Percentiles rank a stretch among this genome's conserved stretches.
Conservation (phyloP, 2,329 filamentous ascomycete genomes). For the Ceratocystis albifundus region DNA sequence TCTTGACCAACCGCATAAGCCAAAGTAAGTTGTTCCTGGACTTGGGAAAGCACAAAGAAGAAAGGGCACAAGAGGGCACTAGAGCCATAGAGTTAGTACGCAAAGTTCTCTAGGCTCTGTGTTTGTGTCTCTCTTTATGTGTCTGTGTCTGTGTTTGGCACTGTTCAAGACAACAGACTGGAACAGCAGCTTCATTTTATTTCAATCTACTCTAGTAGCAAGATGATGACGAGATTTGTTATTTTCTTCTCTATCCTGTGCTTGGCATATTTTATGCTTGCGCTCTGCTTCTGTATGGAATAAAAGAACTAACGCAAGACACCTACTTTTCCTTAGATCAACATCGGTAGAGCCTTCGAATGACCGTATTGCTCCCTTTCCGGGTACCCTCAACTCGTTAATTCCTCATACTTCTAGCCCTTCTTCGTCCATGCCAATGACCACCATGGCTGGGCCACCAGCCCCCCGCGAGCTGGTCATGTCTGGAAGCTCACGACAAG, state of each 20-base stretch:
- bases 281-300: too few species aligned
- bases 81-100: neutral
- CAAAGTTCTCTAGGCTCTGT: neutral
- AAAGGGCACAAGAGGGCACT: neutral
- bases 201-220: too few species aligned
- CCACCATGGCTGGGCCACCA: conserved; percentile 17
- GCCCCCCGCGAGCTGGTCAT: conserved; percentile 33
- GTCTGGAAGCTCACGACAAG: conserved; percentile 47
- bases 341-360: conserved; percentile 15
- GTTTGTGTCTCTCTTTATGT: too few species aligned
- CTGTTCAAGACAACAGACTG: too few species aligned
- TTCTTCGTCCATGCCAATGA: conserved; percentile 27
- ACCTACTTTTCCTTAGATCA: neutral
- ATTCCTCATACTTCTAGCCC: conserved; percentile 38
- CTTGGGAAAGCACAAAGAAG: neutral
- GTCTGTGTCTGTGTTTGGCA: too few species aligned
- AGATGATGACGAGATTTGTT: too few species aligned
- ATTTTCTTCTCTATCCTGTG: too few species aligned
- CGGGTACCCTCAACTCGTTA: conserved; percentile 8
- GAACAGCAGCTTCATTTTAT: too few species aligned
- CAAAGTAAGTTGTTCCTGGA: conserved; percentile 12
- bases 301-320: neutral
- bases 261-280: too few species aligned
- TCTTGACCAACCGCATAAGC: conserved; percentile 3
- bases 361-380: conserved; percentile 19